A percentile compares a stretch with the other conserved stretches of the same genome.
Evolutionary conservation across 768 basidiomycete genomes (phyloP).

Genomic region (Symmetrospora coprosmae): DNA sequence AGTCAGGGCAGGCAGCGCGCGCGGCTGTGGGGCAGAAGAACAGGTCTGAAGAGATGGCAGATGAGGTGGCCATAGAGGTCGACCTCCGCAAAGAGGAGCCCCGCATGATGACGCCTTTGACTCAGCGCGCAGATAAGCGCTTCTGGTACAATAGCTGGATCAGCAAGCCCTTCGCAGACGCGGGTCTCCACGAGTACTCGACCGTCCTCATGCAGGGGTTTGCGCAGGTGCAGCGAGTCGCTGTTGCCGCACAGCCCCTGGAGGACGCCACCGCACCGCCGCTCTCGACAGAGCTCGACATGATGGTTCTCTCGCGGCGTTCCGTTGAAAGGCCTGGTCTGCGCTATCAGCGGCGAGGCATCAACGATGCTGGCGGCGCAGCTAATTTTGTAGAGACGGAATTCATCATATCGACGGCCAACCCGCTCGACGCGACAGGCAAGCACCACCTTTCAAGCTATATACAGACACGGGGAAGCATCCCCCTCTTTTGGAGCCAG

Average conservation of each 20-base stretch:
- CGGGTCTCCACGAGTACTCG: conserved; percentile 41
- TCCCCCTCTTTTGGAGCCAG: conserved; percentile 29
- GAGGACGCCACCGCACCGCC: not conserved
- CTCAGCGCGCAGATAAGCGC: conserved; percentile 73
- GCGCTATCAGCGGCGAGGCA: conserved; percentile 82
- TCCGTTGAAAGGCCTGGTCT: conserved; percentile 81
- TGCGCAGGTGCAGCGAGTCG: not conserved
- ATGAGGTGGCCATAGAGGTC: too few species aligned
- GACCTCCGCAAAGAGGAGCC: conserved; percentile 48
- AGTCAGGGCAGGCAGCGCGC: too few species aligned
- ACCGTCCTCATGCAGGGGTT: conserved; percentile 19
- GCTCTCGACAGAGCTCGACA: conserved; percentile 32
- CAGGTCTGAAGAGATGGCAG: too few species aligned
- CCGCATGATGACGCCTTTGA: conserved; percentile 62
- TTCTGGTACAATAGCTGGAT: conserved; percentile 98
- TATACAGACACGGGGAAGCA: conserved; percentile 63
- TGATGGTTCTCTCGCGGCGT: conserved; percentile 68
- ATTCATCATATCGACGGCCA: conserved; percentile 66
- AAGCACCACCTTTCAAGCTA: conserved; percentile 40
- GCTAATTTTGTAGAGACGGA: conserved; percentile 42
- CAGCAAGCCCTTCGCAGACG: conserved; percentile 67
- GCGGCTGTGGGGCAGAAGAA: too few species aligned
- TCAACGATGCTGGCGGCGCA: conserved; percentile 50
- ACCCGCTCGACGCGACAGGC: conserved; percentile 18
- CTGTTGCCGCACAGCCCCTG: not conserved